phyloP scores from a whole-genome alignment of 2,329 filamentous ascomycete species.

The Colletotrichum navitas region DNA sequence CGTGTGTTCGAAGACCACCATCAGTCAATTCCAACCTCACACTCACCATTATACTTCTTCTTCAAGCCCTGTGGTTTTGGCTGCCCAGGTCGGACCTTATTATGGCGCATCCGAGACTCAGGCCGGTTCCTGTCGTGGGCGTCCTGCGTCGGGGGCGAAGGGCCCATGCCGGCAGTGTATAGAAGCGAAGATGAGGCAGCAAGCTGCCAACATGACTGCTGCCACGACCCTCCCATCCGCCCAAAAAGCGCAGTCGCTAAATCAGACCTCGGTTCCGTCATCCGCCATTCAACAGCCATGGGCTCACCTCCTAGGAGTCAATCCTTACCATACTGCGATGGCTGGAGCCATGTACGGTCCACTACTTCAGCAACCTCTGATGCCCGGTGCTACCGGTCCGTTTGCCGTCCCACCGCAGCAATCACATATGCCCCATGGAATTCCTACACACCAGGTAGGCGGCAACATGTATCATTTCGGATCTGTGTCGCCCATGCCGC shows the following conservation, averaged over 20 bases:
- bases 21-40: background rate
- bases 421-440: background rate
- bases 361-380: conserved; percentile 34
- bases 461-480: conserved; percentile 19
- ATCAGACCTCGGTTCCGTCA: conserved; percentile 7
- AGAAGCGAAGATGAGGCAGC: conserved; percentile 36
- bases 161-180: conserved; percentile 39
- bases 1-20: background rate
- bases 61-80: background rate
- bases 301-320: conserved; percentile 30
- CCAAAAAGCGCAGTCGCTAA: background rate
- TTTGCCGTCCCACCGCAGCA: conserved; percentile 32
- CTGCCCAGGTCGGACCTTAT: conserved; percentile 3
- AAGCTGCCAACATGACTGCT: conserved; percentile 30
- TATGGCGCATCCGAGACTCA: conserved; percentile 11
- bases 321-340: conserved; percentile 36
- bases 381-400: conserved; percentile 11
- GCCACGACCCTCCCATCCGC: conserved; percentile 1
- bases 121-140: conserved; percentile 8
- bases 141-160: conserved; percentile 24
- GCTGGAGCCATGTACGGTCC: conserved; percentile 32
- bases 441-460: conserved; percentile 16
- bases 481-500: conserved; percentile 1
- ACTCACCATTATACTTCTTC: background rate
- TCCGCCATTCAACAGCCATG: conserved; percentile 31